These are phyloP conservation scores for Russula compacta DNA, from an alignment of 768 basidiomycete species.

Conservation along the genomic window DNA sequence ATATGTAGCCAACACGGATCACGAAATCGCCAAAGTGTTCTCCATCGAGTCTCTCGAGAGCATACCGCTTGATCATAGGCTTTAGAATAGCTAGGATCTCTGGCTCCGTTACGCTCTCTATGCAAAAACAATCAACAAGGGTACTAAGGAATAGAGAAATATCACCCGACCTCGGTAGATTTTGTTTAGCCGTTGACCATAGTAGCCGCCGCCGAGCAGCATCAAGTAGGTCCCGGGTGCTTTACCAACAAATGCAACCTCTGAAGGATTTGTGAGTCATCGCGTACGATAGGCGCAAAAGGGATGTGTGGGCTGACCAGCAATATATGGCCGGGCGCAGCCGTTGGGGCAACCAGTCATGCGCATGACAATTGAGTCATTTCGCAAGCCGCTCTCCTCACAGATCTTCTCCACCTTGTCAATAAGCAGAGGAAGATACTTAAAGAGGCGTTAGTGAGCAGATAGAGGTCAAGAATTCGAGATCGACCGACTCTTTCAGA, in stretches of 20 bases:
- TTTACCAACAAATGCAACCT: constrained; percentile 95
- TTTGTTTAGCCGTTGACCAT: constrained; percentile 92
- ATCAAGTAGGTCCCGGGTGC: constrained; percentile 87
- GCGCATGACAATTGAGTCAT: constrained; percentile 95
- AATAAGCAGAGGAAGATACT: constrained; percentile 89
- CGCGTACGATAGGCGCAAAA: neutral
- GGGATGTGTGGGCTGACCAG: constrained; percentile 38
- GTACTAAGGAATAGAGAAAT: neutral
- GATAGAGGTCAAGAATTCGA: neutral
- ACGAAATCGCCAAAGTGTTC: constrained; percentile 96
- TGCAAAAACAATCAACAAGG: neutral
- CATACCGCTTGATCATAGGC: constrained; percentile 94
- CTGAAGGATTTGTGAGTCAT: constrained; percentile 30
- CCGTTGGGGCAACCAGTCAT: constrained; percentile 98
- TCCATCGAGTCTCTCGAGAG: constrained; percentile 74
- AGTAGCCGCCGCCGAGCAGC: constrained; percentile 93
- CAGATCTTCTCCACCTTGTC: constrained; percentile 93
- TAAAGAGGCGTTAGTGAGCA: constrained; percentile 24
- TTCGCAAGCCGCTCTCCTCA: constrained; percentile 85
- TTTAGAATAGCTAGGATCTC: constrained; percentile 83
- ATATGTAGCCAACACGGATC: constrained; percentile 84
- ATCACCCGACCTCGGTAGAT: constrained; percentile 67
- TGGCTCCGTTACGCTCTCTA: constrained; percentile 81
- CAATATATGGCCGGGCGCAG: constrained; percentile 88
- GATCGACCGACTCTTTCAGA: constrained; percentile 50